Evolutionary conservation across 1,284 basidiomycete species (phyloP).

Genomic region (Anthracocystis walkeri): DNA sequence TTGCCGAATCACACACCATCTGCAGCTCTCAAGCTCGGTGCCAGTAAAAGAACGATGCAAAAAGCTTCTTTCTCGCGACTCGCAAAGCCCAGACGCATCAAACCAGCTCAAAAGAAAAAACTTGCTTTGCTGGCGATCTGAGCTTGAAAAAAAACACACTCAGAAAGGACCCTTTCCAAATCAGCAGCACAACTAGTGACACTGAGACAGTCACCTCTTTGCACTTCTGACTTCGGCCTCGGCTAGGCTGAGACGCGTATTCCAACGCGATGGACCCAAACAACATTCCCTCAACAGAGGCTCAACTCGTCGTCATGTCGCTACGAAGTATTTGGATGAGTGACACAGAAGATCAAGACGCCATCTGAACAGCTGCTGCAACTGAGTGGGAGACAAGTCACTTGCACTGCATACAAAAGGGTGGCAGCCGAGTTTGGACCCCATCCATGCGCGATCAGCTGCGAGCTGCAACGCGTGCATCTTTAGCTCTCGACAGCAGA

Average conservation of each 20-base stretch:
- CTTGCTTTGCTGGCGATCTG: conserved; percentile 18
- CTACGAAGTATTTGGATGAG: background rate
- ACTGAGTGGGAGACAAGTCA: background rate
- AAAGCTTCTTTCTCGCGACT: conserved; percentile 16
- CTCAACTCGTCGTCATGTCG: background rate
- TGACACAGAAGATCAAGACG: background rate
- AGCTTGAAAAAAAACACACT: conserved; percentile 14
- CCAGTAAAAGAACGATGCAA: conserved; percentile 9
- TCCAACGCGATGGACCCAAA: background rate
- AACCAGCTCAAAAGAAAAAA: background rate
- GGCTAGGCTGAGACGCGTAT: conserved; percentile 1
- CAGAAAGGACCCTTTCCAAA: background rate
- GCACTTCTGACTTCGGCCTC: background rate
- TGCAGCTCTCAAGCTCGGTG: conserved; percentile 19
- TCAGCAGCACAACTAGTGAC: too few species aligned
- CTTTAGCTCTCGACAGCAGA: conserved; percentile 1
- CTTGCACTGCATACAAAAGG: too few species aligned
- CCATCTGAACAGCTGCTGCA: background rate
- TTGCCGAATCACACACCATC: conserved; percentile 4
- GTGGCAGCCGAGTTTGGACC: conserved; percentile 2
- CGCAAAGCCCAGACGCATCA: background rate
- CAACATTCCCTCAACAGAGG: background rate
- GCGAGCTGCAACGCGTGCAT: conserved; percentile 28
- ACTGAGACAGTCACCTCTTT: conserved; percentile 2
- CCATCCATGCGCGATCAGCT: conserved; percentile 10